Base-by-base conservation (phyloP, 805 yeast genomes). In the Brettanomyces bruxellensis region DNA sequence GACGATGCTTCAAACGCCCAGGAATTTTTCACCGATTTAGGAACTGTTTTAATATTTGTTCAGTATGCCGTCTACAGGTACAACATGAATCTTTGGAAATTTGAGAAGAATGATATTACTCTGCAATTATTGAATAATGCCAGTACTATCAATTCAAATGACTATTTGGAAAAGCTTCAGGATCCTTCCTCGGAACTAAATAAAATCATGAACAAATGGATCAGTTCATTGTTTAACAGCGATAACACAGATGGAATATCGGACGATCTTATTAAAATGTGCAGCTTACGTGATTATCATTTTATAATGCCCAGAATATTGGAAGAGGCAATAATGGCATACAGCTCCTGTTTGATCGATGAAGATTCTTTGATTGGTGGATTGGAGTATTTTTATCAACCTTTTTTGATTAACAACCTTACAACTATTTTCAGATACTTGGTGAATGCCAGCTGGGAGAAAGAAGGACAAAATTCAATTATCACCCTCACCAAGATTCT, bases 381-480 rank as follows among this genome's bases (percentile, higher is more conserved):
- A 0, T 68, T 91, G 34, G 97, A 90, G 56, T 88, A 90, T 56
- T 84, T 91, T 53, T 69, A 85, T 40, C 96, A 90, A 56, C 84
- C 87, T 3, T 85, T 86, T 51, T 68, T 91, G 52, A 69, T 85
- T 1, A 68, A 75, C 6, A 74, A 82, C 11, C 57, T 80, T 34
- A 65, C 76, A 5, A 75, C 77, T n/a, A 73, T 80, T 3, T 40
- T 59, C 23, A 51, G 52, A 35, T 51, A 45, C n/a, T 22, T 61
- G 24, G 47, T 54, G 8, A 47, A 48, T 25, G 43, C 45, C 35
- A 44, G 53, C 18, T 55, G 62, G 60, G 6, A 44, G 2, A 46
- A 45, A 34, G 48, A 48, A 30, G 46, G 45, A 5, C 34, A 41
- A 22, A 40, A 38, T 7, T 50, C 51, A 7, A 14, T 45, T 9